phyloP scores from a whole-genome alignment of 371 early-diverging fungal genomes.

The Mortierella sp. region DNA sequence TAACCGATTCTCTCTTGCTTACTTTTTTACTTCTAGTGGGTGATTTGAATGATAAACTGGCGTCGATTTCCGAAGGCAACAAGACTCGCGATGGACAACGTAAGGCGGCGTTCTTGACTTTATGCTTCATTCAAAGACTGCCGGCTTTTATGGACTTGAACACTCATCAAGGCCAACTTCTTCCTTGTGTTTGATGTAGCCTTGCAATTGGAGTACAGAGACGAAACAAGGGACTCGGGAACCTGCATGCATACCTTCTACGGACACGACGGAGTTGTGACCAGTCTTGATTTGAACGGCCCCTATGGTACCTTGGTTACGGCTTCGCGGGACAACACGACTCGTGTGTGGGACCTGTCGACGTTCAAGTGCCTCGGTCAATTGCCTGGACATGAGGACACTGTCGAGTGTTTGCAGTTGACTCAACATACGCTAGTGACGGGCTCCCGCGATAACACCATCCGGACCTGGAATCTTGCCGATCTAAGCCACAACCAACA shows the following conservation, averaged over 20 bases:
- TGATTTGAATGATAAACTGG: constrained; percentile 63
- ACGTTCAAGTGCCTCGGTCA: constrained; percentile 69
- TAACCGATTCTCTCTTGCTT: background rate
- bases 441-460: constrained; percentile 86
- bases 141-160: background rate
- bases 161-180: background rate
- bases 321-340: constrained; percentile 82
- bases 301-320: constrained; percentile 77
- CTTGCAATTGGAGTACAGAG: constrained; percentile 40
- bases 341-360: constrained; percentile 82
- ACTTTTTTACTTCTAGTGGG: constrained; percentile 48
- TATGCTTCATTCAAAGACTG: background rate
- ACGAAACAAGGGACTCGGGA: constrained; percentile 39
- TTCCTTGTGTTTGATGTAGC: constrained; percentile 11
- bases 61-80: constrained; percentile 60
- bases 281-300: constrained; percentile 78
- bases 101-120: constrained; percentile 20
- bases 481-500: constrained; percentile 62
- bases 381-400: constrained; percentile 71
- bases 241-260: constrained; percentile 65
- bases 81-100: constrained; percentile 55
- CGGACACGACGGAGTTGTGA: constrained; percentile 81
- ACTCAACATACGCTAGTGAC: constrained; percentile 76
- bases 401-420: constrained; percentile 79
- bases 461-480: constrained; percentile 88